Percentiles rank a stretch among this genome's conserved stretches.
Evolutionary conservation across 768 basidiomycete species (phyloP).

Genomic region (Gymnopilus junonius): DNA sequence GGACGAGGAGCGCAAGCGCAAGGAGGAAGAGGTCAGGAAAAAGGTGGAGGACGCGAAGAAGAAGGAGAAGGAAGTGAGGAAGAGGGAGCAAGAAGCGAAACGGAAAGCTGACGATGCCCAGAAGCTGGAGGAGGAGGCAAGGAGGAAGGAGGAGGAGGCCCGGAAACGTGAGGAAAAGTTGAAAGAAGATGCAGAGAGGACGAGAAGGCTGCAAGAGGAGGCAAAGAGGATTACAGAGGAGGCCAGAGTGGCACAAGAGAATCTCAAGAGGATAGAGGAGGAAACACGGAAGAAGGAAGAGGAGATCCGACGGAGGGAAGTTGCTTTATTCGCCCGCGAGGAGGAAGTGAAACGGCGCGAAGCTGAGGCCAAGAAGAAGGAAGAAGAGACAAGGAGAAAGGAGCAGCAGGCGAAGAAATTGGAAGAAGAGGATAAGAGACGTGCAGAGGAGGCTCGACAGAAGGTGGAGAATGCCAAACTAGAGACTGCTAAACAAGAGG

Average conservation of each 20-base stretch:
- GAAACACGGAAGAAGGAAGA: constrained; percentile 25
- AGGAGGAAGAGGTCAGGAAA: constrained; percentile 28
- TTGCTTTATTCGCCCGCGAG: constrained; percentile 34
- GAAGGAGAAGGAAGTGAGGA: constrained; percentile 31
- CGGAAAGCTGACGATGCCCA: constrained; percentile 21
- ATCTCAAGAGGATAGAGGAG: constrained; percentile 30
- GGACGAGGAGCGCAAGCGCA: constrained; percentile 22
- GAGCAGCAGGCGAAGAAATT: constrained; percentile 24
- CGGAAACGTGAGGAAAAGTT: constrained; percentile 22
- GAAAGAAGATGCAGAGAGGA: constrained; percentile 26
- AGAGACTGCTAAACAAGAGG: constrained; percentile 31
- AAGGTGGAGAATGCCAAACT: constrained; percentile 27
- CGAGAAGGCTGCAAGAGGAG: constrained; percentile 34
- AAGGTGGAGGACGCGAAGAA: constrained; percentile 31
- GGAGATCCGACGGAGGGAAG: constrained; percentile 31
- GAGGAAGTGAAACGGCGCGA: constrained; percentile 38
- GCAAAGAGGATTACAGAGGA: constrained; percentile 24
- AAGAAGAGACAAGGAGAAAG: constrained; percentile 13
- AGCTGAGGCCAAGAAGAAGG: constrained; percentile 27
- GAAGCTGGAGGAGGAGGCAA: constrained; percentile 28
- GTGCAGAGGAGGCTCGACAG: constrained; percentile 12
- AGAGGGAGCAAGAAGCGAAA: constrained; percentile 29
- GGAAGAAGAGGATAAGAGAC: constrained; percentile 25
- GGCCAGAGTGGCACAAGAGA: constrained; percentile 29
- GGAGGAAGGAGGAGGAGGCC: constrained; percentile 25